These are phyloP conservation scores for Trypanosoma caninum DNA, from an alignment of 208 protist species.

Conservation along the genomic window DNA sequence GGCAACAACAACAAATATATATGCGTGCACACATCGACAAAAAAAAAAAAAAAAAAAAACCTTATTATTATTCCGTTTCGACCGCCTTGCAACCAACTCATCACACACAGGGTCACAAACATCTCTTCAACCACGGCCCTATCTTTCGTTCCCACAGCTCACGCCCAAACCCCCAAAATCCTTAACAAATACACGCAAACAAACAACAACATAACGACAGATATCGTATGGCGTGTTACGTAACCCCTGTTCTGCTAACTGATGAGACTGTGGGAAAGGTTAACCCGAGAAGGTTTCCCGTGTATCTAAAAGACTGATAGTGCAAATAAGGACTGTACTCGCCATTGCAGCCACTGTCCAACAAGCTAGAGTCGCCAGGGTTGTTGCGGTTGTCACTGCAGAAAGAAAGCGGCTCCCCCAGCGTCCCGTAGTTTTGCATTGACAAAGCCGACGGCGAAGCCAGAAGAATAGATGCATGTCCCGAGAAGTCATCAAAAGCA, in stretches of 20 bases:
- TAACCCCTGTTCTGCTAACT: neutral
- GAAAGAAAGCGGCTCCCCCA: neutral
- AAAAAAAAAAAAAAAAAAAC: neutral
- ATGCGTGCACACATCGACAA: neutral
- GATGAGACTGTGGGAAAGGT: constrained; percentile 4
- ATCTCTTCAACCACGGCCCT: too few relatives aligned
- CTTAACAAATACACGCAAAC: neutral
- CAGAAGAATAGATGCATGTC: neutral
- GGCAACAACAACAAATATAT: neutral
- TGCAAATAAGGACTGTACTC: neutral
- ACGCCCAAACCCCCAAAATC: neutral
- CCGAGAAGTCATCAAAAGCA: neutral
- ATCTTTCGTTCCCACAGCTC: neutral
- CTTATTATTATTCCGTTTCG: too few relatives aligned
- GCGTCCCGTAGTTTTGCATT: constrained; percentile 21
- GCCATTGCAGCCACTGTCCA: neutral
- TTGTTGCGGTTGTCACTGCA: neutral
- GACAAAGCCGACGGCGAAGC: neutral
- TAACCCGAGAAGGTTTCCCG: neutral
- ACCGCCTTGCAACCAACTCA: neutral
- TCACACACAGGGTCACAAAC: neutral
- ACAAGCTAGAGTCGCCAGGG: neutral
- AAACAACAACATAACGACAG: neutral
- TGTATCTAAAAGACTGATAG: neutral
- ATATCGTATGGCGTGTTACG: neutral